Percentiles rank a stretch among this genome's conserved stretches.
Evolutionary conservation across 1,139 yeast species (phyloP).

Genomic region (Lodderomyces oxycetoniae): DNA sequence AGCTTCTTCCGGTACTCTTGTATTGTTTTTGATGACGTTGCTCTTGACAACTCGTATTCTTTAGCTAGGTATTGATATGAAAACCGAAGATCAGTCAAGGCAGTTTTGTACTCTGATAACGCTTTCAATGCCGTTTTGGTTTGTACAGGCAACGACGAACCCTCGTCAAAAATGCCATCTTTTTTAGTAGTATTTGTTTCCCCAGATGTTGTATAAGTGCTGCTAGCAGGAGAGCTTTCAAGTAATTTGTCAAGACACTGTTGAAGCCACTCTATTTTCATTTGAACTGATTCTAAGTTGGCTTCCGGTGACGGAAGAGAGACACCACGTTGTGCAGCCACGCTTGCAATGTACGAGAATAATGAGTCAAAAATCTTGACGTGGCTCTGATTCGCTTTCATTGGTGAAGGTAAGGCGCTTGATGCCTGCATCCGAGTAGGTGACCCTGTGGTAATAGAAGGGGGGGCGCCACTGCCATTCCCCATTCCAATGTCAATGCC

Average conservation of each 20-base stretch:
- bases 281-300: slow-evolving; percentile 18
- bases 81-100: slow-evolving; percentile 56
- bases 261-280: slow-evolving; percentile 48
- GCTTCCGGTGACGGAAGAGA: slow-evolving; percentile 42
- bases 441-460: too few relatives aligned
- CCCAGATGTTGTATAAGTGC: background rate
- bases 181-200: background rate
- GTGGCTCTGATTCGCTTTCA: too few relatives aligned
- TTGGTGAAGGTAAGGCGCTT: too few relatives aligned
- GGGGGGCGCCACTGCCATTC: background rate
- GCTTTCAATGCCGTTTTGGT: slow-evolving; percentile 17
- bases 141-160: background rate
- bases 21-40: slow-evolving; percentile 42
- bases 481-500: background rate
- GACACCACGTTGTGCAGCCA: slow-evolving; percentile 49
- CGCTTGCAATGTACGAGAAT: slow-evolving; percentile 49
- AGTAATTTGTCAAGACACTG: slow-evolving; percentile 45
- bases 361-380: slow-evolving; percentile 37
- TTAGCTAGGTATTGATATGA: slow-evolving; percentile 59
- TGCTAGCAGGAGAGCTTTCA: slow-evolving; percentile 4
- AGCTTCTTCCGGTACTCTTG: slow-evolving; percentile 47
- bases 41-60: slow-evolving; percentile 56
- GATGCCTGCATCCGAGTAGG: too few relatives aligned
- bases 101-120: slow-evolving; percentile 46
- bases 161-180: background rate